These are phyloP conservation scores for Pilatotrama ljubarskyi DNA, from an alignment of 768 basidiomycete genomes.

Conservation along the genomic window DNA sequence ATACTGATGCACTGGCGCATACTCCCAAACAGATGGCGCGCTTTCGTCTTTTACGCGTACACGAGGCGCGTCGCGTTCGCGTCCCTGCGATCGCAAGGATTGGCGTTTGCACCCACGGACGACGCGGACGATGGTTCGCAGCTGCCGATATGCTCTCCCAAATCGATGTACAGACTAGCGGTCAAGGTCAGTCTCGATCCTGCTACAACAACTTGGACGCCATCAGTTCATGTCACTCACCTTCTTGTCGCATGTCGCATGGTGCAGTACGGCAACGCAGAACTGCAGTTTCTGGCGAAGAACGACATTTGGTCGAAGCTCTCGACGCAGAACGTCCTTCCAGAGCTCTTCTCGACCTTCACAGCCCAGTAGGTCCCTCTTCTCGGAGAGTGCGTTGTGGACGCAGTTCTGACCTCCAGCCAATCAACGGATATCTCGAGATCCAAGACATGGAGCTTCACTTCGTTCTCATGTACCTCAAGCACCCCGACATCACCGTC, in stretches of 20 bases:
- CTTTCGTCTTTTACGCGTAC: constrained; percentile 24
- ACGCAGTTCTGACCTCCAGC: too few species aligned
- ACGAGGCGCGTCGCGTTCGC: constrained; percentile 19
- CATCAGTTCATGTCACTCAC: too few species aligned
- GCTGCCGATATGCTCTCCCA: constrained; percentile 24
- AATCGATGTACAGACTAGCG: constrained; percentile 28
- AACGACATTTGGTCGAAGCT: constrained; percentile 23
- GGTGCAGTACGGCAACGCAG: constrained; percentile 11
- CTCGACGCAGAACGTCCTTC: constrained; percentile 19
- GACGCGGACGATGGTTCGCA: neutral
- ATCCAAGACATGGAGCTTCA: constrained; percentile 13
- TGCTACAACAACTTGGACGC: neutral
- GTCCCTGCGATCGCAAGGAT: constrained; percentile 15
- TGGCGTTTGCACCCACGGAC: neutral
- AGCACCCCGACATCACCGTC: neutral
- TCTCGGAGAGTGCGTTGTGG: neutral
- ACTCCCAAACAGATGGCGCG: constrained; percentile 4
- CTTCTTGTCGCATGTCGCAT: too few species aligned
- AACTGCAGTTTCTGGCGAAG: constrained; percentile 18
- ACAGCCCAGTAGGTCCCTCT: constrained; percentile 7
- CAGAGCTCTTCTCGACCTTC: constrained; percentile 27
- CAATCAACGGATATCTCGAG: constrained; percentile 2
- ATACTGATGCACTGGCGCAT: too few species aligned
- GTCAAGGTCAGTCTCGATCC: constrained; percentile 12
- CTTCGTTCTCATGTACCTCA: constrained; percentile 2